phyloP scores from a whole-genome alignment of 805 yeast species.

The Lipomyces yamadae region DNA sequence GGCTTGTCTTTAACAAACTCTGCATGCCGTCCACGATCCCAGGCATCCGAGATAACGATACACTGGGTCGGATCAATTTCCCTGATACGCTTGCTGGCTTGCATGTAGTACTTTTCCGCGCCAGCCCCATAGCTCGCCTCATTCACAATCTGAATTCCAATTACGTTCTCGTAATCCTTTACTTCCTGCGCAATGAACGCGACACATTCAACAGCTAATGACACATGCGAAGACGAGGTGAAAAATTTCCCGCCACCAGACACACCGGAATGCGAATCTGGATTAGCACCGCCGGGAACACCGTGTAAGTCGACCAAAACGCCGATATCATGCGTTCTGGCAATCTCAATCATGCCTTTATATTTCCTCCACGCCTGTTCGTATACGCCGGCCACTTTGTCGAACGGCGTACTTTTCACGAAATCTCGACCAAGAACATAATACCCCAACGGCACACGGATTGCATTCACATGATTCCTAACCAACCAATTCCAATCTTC shows the following conservation, averaged over 20 bases:
- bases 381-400: constrained; percentile 58
- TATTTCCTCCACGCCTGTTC: constrained; percentile 67
- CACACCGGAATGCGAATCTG: constrained; percentile 83
- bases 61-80: constrained; percentile 63
- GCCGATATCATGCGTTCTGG: constrained; percentile 66
- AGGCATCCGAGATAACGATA: constrained; percentile 85
- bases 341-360: constrained; percentile 57
- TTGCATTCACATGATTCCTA: constrained; percentile 70
- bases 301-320: constrained; percentile 87
- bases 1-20: constrained; percentile 61
- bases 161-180: constrained; percentile 63
- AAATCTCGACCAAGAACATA: constrained; percentile 75
- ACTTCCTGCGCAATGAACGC: constrained; percentile 68
- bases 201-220: constrained; percentile 56
- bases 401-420: constrained; percentile 67
- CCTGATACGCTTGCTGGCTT: constrained; percentile 67
- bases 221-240: constrained; percentile 48
- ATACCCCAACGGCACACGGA: constrained; percentile 89
- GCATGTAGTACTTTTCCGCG: constrained; percentile 62
- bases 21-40: constrained; percentile 86
- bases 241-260: constrained; percentile 69
- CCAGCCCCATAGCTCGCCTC: constrained; percentile 72
- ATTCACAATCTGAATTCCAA: constrained; percentile 84
- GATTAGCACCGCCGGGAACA: constrained; percentile 90
- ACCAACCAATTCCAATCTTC: constrained; percentile 81